Base-by-base conservation (phyloP, 2,329 filamentous ascomycete genomes). In the Pseudogymnoascus sp. region DNA sequence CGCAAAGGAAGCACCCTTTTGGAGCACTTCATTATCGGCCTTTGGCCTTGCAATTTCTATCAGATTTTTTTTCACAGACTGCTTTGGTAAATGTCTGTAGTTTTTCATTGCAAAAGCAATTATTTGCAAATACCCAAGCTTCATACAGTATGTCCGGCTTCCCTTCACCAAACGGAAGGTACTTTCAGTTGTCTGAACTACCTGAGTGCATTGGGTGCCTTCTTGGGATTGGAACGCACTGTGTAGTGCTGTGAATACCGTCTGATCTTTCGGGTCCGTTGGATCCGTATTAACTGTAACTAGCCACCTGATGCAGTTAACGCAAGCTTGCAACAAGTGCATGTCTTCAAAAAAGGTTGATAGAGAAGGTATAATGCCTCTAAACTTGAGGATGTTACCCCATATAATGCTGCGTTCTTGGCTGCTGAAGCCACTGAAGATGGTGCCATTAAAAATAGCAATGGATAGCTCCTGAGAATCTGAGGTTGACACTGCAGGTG, bases 301-400 rank as follows among this genome's bases (percentile, higher is more conserved):
- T 60, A 66, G 57, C 62, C 59, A 59, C 35, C 43, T 65, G 1
- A 66, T 39, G 14, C 43, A 43, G 50, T 65, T 57, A 28, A 63
- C 59, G 35, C 61, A 64, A 35, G 43, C 61, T 59, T 65, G n/a
- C 6, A 66, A 33, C 9, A 62, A 60, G 35, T 59, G 59, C 28
- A 66, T 38, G 39, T 66, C 65, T 60, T 64, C 30, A 39, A 66
- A 66, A 25, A 66, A 66, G 12, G 36, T 66, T 3, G 22, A 63
- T 35, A 66, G 41, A 33, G 63, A 66, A 4, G 62, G 63, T 28
- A 66, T 62, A 20, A 65, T 59, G 20, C 60, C 60, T 33, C 61
- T 61, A 47, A 64, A 63, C 25, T 36, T 33, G 14, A 57, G 36
- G 4, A 65, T 57, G 22, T 62, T 64, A 30, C 60, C 15, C 61